Evolutionary conservation across 2,329 filamentous ascomycete species (phyloP).

Genomic region (Penicillium corylophilum): DNA sequence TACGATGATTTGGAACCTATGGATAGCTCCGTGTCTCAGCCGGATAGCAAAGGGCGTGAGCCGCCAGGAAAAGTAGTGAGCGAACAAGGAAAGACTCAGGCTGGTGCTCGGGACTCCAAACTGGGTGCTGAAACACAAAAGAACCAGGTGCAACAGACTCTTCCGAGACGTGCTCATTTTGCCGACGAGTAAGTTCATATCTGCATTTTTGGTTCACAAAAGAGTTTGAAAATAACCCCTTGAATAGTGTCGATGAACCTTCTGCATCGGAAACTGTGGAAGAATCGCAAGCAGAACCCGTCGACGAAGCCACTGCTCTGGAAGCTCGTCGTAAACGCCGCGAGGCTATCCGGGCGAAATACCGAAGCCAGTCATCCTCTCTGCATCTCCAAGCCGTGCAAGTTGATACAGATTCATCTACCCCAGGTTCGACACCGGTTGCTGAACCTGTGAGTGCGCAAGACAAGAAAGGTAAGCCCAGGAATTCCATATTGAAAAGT

Average conservation of each 20-base stretch:
- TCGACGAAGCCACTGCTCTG: slow-evolving; percentile 80
- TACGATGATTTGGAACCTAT: slow-evolving; percentile 37
- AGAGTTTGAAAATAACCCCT: slow-evolving; percentile 11
- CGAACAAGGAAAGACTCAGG: slow-evolving; percentile 61
- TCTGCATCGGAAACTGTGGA: slow-evolving; percentile 19
- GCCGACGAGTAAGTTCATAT: slow-evolving; percentile 45
- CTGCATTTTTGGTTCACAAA: background rate
- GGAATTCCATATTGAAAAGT: background rate
- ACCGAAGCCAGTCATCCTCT: slow-evolving; percentile 67
- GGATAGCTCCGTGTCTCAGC: slow-evolving; percentile 27
- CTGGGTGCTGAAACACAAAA: slow-evolving; percentile 67
- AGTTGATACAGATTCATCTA: slow-evolving; percentile 57
- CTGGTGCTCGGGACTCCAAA: slow-evolving; percentile 59
- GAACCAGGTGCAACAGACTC: slow-evolving; percentile 57
- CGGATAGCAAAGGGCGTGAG: slow-evolving; percentile 48
- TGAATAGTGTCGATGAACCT: slow-evolving; percentile 17
- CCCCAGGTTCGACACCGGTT: slow-evolving; percentile 52
- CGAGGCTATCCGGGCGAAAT: slow-evolving; percentile 81
- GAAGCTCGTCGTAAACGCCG: slow-evolving; percentile 80
- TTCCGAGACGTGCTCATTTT: slow-evolving; percentile 36
- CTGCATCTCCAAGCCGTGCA: slow-evolving; percentile 73
- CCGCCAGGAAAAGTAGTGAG: slow-evolving; percentile 61
- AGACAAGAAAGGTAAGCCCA: slow-evolving; percentile 40
- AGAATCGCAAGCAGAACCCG: slow-evolving; percentile 52
- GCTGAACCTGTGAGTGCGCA: slow-evolving; percentile 44